Conservation (phyloP, 1,139 yeast species). For the Candida tropicalis region DNA sequence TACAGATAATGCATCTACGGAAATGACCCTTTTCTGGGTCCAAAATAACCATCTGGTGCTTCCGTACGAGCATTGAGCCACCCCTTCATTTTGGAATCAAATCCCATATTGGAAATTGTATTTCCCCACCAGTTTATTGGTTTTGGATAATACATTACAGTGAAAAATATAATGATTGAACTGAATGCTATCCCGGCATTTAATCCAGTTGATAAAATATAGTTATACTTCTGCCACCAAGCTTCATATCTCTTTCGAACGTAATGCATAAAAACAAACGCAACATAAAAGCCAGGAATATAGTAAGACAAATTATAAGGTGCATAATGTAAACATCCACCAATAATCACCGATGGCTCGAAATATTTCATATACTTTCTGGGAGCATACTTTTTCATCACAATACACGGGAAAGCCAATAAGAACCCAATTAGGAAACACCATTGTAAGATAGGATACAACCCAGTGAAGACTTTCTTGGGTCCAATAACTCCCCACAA, state of each 20-base stretch:
- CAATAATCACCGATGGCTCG: constrained; percentile 47
- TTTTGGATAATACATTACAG: constrained; percentile 46
- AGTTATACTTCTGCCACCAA: constrained; percentile 63
- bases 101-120: constrained; percentile 40
- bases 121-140: constrained; percentile 62
- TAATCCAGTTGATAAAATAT: constrained; percentile 53
- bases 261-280: constrained; percentile 47
- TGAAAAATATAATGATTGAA: constrained; percentile 54
- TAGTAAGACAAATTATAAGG: constrained; percentile 54
- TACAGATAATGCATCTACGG: too few species aligned
- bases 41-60: constrained; percentile 49
- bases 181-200: constrained; percentile 56
- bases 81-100: constrained; percentile 40
- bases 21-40: constrained; percentile 41
- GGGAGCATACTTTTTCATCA: constrained; percentile 40
- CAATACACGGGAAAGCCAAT: constrained; percentile 44
- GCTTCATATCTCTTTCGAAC: constrained; percentile 43
- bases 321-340: constrained; percentile 43
- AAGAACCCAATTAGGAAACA: constrained; percentile 59
- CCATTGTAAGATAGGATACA: constrained; percentile 51
- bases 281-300: constrained; percentile 43
- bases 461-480: constrained; percentile 49
- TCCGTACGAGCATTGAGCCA: constrained; percentile 22
- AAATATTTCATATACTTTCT: constrained; percentile 29
- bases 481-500: constrained; percentile 76